These are phyloP conservation scores for Candida incommunis DNA, from an alignment of 805 yeast species.

Conservation along the genomic window DNA sequence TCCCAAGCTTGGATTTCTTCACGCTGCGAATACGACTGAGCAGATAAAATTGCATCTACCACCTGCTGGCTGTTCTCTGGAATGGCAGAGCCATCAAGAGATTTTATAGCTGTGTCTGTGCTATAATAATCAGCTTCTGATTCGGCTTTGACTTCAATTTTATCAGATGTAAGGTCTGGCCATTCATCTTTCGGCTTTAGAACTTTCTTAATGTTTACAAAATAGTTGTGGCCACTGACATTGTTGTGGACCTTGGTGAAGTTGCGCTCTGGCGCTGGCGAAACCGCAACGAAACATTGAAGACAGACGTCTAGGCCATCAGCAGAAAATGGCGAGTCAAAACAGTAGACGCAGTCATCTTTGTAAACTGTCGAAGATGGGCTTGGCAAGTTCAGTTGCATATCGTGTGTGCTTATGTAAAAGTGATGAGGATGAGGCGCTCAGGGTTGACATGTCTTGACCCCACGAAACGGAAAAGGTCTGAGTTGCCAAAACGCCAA, in stretches of 20 bases:
- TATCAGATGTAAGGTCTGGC: conserved; percentile 24
- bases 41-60: conserved; percentile 32
- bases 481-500: too few species aligned
- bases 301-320: conserved; percentile 67
- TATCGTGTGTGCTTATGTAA: too few species aligned
- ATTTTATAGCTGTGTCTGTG: conserved; percentile 28
- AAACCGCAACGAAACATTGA: conserved; percentile 35
- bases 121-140: conserved; percentile 51
- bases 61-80: conserved; percentile 17
- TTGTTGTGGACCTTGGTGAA: conserved; percentile 46
- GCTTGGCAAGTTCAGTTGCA: neutral
- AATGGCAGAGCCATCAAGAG: conserved; percentile 21
- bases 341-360: conserved; percentile 85
- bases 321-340: conserved; percentile 44
- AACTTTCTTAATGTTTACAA: conserved; percentile 42
- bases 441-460: too few species aligned
- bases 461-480: too few species aligned
- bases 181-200: conserved; percentile 27
- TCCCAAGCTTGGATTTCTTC: conserved; percentile 87
- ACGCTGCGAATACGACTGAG: conserved; percentile 44
- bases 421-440: too few species aligned
- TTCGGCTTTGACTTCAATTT: conserved; percentile 52
- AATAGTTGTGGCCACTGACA: conserved; percentile 38
- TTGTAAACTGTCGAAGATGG: conserved; percentile 39
- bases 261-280: conserved; percentile 50